Base-by-base conservation (phyloP, 768 basidiomycete species). In the Collybiopsis confluens region DNA sequence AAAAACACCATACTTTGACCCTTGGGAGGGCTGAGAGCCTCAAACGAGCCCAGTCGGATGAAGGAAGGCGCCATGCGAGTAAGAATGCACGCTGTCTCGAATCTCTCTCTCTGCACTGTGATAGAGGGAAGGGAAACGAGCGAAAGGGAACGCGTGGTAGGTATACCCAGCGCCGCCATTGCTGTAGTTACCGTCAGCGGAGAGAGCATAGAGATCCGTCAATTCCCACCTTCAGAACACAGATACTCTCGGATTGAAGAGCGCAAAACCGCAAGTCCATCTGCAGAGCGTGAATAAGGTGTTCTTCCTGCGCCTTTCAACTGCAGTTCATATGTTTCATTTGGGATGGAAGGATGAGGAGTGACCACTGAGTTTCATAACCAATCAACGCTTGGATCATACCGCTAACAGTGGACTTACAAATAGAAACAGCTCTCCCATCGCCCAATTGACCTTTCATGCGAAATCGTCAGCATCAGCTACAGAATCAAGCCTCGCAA, bases 251-350 rank as follows among this genome's bases (percentile, higher is more conserved):
- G 85, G 26, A 98, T 85, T 4, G 92, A 95, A 38, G 92, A 94
- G 24, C 97, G 85, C n/a, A 94, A 70, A 2, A 98, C 96, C 0
- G 97, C 97, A 16, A 99, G 77, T 0, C 97, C 97, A 66, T 98
- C 97, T 2, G 97, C 96, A 48, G 77, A 80, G 23, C 97, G 80
- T 0, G 92, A 90, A 71, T 95, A 98, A 0, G 97, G 95, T 1
- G 96, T 98, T 10, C 97, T 78, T 0, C 97, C 97, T 0, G 87
- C 82, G 1, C 97, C 97, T 66, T 98, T 99, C 59, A 99, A 80
- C 67, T 98, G 97, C 8, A 99, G 75, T 63, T 99, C 97, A 61
- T 86, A 88, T 0, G 73, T 71, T 4, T 75, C 62, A 16, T 79
- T 71, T 2, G 79, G 76, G 42, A 82, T 73, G 6, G 70, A 64